Evolutionary conservation across 345 rosid species (phyloP).

Genomic region (Orychophragmus violaceus): DNA sequence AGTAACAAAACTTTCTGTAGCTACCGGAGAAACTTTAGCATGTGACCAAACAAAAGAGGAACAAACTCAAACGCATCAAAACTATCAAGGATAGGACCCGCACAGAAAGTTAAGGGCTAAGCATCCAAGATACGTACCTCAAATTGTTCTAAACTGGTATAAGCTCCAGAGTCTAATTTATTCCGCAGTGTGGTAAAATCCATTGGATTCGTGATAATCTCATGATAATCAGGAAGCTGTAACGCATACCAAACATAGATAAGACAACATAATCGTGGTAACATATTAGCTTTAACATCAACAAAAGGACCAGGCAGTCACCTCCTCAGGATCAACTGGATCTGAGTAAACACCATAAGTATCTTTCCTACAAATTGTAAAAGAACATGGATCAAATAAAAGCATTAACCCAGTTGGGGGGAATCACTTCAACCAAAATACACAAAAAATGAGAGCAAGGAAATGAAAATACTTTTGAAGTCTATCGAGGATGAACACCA

Average conservation of each 20-base stretch:
- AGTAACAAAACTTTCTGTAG: conserved; percentile 10
- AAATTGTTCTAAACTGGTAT: conserved; percentile 70
- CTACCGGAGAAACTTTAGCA: background rate
- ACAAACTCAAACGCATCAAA: conserved; percentile 1
- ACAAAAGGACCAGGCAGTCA: conserved; percentile 15
- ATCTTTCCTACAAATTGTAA: conserved; percentile 64
- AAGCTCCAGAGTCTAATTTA: conserved; percentile 58
- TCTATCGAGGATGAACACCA: conserved; percentile 94
- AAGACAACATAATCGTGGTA: conserved; percentile 3
- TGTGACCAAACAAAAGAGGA: background rate
- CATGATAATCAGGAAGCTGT: conserved; percentile 99
- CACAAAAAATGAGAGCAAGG: conserved; percentile 15
- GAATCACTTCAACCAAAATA: conserved; percentile 7
- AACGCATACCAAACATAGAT: conserved; percentile 16
- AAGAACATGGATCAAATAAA: conserved; percentile 10
- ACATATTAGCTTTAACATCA: conserved; percentile 1
- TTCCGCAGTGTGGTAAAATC: conserved; percentile 78
- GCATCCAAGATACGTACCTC: conserved; percentile 49
- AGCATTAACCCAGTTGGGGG: conserved; percentile 23
- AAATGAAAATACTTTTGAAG: conserved; percentile 77
- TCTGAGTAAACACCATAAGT: conserved; percentile 91
- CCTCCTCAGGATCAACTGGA: conserved; percentile 91
- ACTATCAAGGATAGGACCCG: background rate
- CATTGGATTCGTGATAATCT: conserved; percentile 76
- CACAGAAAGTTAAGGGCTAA: background rate